A percentile compares a stretch with the other conserved stretches of the same genome.
Conservation (phyloP, 2,329 filamentous ascomycete species). For the Xylariaceae sp. region DNA sequence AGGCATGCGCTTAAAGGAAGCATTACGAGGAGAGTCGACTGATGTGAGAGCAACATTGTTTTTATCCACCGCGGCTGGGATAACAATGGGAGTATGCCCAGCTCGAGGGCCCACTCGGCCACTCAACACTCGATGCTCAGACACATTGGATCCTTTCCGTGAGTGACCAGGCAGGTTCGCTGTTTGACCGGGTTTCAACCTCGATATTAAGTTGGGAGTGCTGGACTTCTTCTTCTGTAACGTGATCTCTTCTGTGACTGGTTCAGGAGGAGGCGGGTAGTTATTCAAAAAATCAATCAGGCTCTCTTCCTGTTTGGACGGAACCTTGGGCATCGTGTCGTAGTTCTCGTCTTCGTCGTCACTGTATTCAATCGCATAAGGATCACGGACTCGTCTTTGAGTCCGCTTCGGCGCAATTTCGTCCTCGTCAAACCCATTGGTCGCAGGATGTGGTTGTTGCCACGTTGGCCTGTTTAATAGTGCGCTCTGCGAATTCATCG, state of each 20-base stretch:
- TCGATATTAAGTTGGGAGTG: constrained; percentile 56
- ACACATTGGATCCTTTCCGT: constrained; percentile 26
- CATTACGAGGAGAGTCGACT: constrained; percentile 15
- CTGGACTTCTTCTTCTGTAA: constrained; percentile 60
- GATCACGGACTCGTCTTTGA: constrained; percentile 74
- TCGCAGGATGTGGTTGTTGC: constrained; percentile 27
- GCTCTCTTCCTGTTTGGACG: constrained; percentile 55
- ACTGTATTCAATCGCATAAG: constrained; percentile 84
- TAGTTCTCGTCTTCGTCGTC: constrained; percentile 58
- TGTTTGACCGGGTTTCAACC: constrained; percentile 41
- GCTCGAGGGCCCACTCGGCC: constrained; percentile 36
- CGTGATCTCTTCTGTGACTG: constrained; percentile 35
- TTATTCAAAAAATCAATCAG: constrained; percentile 69
- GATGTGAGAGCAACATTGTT: constrained; percentile 32
- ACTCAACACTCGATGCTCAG: constrained; percentile 36
- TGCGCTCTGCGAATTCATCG: constrained; percentile 69
- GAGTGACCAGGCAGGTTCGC: constrained; percentile 21
- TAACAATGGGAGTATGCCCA: constrained; percentile 50
- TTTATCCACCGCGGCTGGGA: constrained; percentile 42
- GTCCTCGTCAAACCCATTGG: constrained; percentile 43
- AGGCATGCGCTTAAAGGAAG: constrained; percentile 39
- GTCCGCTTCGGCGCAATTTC: constrained; percentile 64
- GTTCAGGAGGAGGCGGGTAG: constrained; percentile 58
- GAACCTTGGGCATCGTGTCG: constrained; percentile 40
- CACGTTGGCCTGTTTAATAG: constrained; percentile 48